Evolutionary conservation across 208 protist genomes (phyloP).

Genomic region (Zelonia costaricensis): DNA sequence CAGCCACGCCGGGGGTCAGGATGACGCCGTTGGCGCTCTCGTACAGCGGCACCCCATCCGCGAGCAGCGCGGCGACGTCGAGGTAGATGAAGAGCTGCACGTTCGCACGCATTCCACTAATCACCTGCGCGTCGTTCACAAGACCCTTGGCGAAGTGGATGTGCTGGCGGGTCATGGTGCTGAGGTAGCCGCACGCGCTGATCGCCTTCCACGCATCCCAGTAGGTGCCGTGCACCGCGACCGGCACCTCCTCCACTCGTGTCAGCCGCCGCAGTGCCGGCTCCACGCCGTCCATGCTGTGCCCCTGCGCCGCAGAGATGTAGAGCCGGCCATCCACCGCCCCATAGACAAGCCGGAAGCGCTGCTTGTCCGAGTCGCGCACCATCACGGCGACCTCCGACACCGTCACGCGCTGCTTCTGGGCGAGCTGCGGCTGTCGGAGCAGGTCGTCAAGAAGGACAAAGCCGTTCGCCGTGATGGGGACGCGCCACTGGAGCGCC

Average conservation of each 20-base stretch:
- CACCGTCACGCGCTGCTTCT: constrained; percentile 18
- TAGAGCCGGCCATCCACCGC: constrained; percentile 41
- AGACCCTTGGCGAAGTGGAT: constrained; percentile 91
- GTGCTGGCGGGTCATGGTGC: constrained; percentile 80
- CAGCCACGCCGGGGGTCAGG: constrained; percentile 72
- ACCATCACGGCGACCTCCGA: constrained; percentile 53
- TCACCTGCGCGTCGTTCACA: constrained; percentile 45
- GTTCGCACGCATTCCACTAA: constrained; percentile 82
- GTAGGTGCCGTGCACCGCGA: constrained; percentile 87
- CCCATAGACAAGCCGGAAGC: constrained; percentile 62
- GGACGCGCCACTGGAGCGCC: constrained; percentile 46
- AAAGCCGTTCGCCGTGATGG: constrained; percentile 69
- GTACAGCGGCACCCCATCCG: constrained; percentile 69
- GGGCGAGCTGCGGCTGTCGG: constrained; percentile 19
- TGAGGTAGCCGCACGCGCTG: constrained; percentile 68
- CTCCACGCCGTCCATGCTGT: constrained; percentile 66
- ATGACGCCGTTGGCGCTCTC: constrained; percentile 88
- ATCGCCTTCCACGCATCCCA: constrained; percentile 61
- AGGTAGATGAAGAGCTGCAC: constrained; percentile 81
- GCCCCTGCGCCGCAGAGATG: constrained; percentile 83
- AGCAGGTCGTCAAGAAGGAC: constrained; percentile 55
- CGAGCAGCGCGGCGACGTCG: constrained; percentile 55
- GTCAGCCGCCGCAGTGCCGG: constrained; percentile 59
- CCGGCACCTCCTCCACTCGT: constrained; percentile 22
- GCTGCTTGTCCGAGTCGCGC: constrained; percentile 70